Conservation (phyloP, 768 basidiomycete species). For the Leucocoprinus leucothites region DNA sequence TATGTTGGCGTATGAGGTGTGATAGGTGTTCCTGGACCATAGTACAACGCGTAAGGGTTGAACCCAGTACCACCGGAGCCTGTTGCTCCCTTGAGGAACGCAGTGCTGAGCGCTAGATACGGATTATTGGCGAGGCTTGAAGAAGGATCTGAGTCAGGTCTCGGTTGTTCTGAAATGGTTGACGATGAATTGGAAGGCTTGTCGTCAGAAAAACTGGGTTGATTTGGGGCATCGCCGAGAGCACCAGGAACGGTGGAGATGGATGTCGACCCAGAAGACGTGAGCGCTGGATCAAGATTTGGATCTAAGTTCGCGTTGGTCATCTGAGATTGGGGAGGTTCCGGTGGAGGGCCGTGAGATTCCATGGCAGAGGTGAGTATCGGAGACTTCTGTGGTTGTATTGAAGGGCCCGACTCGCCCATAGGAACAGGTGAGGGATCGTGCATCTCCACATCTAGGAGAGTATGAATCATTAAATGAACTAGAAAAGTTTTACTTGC, state of each 20-base stretch:
- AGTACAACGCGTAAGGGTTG: slow-evolving; percentile 44
- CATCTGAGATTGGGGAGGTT: slow-evolving; percentile 1
- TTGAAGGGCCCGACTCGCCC: not conserved
- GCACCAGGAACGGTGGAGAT: slow-evolving; percentile 15
- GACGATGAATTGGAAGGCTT: slow-evolving; percentile 11
- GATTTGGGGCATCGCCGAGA: slow-evolving; percentile 5
- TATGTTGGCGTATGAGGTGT: slow-evolving; percentile 34
- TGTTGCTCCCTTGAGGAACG: slow-evolving; percentile 20
- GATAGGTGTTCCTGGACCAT: slow-evolving; percentile 33
- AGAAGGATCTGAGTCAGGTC: slow-evolving; percentile 10
- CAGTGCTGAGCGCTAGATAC: slow-evolving; percentile 30
- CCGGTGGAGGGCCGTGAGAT: slow-evolving; percentile 13
- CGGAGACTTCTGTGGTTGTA: not conserved
- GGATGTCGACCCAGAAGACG: not conserved
- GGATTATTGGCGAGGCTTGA: slow-evolving; percentile 26
- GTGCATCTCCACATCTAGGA: not conserved
- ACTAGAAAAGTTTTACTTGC: too few relatives aligned
- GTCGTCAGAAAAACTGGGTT: not conserved
- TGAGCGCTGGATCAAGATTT: slow-evolving; percentile 20
- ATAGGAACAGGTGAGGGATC: not conserved
- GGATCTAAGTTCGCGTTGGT: slow-evolving; percentile 19
- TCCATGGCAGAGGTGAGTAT: not conserved
- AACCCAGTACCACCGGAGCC: slow-evolving; percentile 20
- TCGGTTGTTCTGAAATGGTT: slow-evolving; percentile 1
- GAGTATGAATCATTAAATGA: not conserved